Evolutionary conservation across 2,329 filamentous ascomycete genomes (phyloP).

Genomic region (Calonectria honghensis): DNA sequence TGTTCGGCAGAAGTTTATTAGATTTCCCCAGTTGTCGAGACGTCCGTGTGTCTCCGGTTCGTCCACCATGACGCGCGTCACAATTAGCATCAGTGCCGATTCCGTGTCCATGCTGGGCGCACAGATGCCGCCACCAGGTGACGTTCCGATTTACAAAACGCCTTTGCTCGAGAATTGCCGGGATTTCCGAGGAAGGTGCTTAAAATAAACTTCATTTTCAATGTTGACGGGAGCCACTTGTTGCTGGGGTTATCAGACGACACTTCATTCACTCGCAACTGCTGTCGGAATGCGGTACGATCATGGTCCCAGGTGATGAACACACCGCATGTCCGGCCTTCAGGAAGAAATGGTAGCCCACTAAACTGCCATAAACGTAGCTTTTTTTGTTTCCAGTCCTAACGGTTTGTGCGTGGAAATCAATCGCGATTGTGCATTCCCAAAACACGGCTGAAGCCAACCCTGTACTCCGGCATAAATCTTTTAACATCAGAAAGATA

Average conservation of each 20-base stretch:
- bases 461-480: neutral
- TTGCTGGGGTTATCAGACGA: neutral
- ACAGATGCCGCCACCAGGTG: neutral
- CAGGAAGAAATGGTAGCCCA: too few relatives aligned
- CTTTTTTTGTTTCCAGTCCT: neutral
- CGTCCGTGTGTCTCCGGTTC: neutral
- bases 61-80: neutral
- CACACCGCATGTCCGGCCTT: neutral
- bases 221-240: neutral
- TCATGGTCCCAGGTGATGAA: neutral
- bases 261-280: neutral
- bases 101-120: conserved; percentile 1
- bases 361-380: neutral
- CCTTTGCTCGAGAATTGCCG: too few relatives aligned
- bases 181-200: neutral
- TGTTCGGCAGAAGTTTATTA: neutral
- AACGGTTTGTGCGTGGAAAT: neutral
- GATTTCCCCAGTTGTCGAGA: neutral
- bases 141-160: neutral
- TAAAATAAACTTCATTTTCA: neutral
- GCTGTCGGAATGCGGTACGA: neutral
- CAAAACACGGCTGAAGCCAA: too few relatives aligned
- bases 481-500: too few relatives aligned
- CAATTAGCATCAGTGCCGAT: neutral
- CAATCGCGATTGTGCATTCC: neutral